Conservation (phyloP, 2,329 filamentous ascomycete species). For the Penicillium glabrum region DNA sequence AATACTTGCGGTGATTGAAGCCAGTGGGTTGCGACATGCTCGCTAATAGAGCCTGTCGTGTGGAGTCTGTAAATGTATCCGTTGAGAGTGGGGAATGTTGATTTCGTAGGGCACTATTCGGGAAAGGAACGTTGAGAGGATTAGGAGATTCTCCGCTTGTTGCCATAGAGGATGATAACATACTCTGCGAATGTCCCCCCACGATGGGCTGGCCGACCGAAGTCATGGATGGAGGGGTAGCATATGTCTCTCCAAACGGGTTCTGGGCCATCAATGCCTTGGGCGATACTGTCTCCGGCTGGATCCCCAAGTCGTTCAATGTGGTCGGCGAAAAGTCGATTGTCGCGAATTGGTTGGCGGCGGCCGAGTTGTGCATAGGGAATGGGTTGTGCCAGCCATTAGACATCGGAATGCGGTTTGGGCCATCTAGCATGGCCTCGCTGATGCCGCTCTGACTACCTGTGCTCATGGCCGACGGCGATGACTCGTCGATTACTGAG, state of each 20-base stretch:
- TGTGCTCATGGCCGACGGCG: conserved; percentile 92
- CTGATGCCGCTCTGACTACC: conserved; percentile 78
- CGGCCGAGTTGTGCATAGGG: conserved; percentile 67
- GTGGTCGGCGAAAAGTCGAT: conserved; percentile 72
- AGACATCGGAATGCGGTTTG: conserved; percentile 59
- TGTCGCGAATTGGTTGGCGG: conserved; percentile 63
- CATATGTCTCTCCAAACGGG: conserved; percentile 69
- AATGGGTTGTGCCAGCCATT: conserved; percentile 68
- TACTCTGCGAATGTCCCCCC: conserved; percentile 60
- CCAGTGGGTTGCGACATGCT: conserved; percentile 61
- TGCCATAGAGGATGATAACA: conserved; percentile 48
- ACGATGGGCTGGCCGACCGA: conserved; percentile 72
- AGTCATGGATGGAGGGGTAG: conserved; percentile 73
- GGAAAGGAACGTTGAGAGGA: conserved; percentile 47
- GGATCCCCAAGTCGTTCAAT: conserved; percentile 73
- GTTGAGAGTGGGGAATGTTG: conserved; percentile 62
- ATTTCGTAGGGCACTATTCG: conserved; percentile 63
- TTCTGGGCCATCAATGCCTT: conserved; percentile 71
- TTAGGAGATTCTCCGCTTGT: conserved; percentile 47
- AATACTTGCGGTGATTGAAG: conserved; percentile 59
- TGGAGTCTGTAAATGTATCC: conserved; percentile 66
- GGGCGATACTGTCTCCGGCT: conserved; percentile 72
- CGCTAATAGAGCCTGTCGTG: conserved; percentile 61
- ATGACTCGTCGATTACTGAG: conserved; percentile 85
- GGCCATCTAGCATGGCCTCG: conserved; percentile 84